These are phyloP conservation scores for Yamadazyma blattariae DNA, from an alignment of 1,139 yeast species.

Conservation along the genomic window DNA sequence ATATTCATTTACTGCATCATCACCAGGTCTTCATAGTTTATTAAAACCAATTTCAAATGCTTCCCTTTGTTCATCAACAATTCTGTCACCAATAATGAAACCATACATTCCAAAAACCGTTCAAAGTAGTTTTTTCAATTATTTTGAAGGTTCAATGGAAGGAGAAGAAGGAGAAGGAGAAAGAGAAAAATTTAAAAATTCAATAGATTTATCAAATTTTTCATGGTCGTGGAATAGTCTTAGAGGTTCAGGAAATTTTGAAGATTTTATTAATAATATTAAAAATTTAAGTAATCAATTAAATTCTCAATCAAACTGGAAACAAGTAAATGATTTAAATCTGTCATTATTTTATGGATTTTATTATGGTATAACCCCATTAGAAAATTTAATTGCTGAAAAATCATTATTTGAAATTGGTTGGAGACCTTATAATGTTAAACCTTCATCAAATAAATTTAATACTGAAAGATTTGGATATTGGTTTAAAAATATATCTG, in stretches of 20 bases:
- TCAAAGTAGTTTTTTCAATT: constrained; percentile 18
- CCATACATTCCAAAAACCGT: constrained; percentile 37
- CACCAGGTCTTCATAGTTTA: constrained; percentile 18
- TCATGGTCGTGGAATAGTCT: constrained; percentile 50
- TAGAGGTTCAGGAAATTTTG: constrained; percentile 39
- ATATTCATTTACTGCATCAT: constrained; percentile 48
- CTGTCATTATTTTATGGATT: constrained; percentile 55
- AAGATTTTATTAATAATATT: constrained; percentile 5
- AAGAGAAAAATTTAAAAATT: constrained; percentile 21
- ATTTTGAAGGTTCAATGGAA: too few species aligned
- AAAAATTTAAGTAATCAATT: background rate
- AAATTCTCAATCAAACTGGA: constrained; percentile 1
- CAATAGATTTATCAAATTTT: constrained; percentile 35
- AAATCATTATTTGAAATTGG: constrained; percentile 38
- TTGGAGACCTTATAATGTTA: constrained; percentile 40
- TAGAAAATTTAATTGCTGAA: constrained; percentile 48
- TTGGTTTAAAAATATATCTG: constrained; percentile 39
- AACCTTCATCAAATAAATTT: constrained; percentile 7
- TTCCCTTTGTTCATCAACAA: background rate
- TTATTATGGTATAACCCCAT: constrained; percentile 54
- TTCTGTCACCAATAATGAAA: constrained; percentile 22
- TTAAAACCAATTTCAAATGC: constrained; percentile 16
- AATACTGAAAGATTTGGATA: constrained; percentile 21
- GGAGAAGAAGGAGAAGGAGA: too few species aligned
- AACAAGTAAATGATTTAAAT: background rate